Conservation (phyloP, 108 stramenopile genomes). For the Skeletonema grethae region DNA sequence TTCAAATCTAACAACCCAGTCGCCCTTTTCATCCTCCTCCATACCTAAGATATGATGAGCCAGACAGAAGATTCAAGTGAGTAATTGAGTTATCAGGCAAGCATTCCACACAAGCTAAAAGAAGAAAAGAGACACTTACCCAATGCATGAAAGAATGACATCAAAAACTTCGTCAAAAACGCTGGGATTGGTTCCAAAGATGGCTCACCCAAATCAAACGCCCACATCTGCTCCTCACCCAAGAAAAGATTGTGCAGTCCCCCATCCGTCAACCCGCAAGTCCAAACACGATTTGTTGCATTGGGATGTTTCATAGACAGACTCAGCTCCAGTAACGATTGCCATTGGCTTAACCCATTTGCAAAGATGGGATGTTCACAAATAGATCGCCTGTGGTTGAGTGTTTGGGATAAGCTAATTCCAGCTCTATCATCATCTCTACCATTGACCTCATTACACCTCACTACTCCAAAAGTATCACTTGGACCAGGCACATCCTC, state of each 20-base stretch:
- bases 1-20: slow-evolving; percentile 73
- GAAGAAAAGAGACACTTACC: no score
- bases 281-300: slow-evolving; percentile 74
- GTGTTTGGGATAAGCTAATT: no score
- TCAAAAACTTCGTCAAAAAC: slow-evolving; percentile 79
- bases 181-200: slow-evolving; percentile 66
- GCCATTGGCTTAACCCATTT: slow-evolving; percentile 32
- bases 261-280: slow-evolving; percentile 78
- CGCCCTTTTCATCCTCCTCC: slow-evolving; percentile 68
- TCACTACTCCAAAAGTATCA: neutral
- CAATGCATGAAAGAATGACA: slow-evolving; percentile 73
- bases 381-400: neutral
- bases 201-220: slow-evolving; percentile 81
- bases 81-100: no score
- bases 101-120: no score
- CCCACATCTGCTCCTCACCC: slow-evolving; percentile 54
- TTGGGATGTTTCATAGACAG: slow-evolving; percentile 35
- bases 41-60: slow-evolving; percentile 41
- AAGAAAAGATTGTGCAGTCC: slow-evolving; percentile 83
- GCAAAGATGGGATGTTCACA: slow-evolving; percentile 26
- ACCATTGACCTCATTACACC: neutral
- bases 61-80: neutral
- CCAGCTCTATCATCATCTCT: no score
- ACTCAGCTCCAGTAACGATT: slow-evolving; percentile 33
- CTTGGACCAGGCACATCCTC: neutral